Conservation (phyloP, 2,329 filamentous ascomycete genomes). For the Arthrobotrys megalospora region DNA sequence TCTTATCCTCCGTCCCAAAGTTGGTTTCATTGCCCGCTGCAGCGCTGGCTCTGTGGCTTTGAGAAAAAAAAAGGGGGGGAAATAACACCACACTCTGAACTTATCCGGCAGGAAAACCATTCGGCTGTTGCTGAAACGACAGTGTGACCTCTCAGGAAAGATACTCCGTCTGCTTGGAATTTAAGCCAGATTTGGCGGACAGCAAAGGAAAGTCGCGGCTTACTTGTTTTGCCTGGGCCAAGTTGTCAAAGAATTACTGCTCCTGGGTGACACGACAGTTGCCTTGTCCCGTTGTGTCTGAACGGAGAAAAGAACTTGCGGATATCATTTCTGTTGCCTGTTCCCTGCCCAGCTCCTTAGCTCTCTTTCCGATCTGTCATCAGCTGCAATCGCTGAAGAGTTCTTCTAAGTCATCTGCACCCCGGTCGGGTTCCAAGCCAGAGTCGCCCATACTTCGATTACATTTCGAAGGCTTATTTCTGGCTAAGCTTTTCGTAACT, state of each 20-base stretch:
- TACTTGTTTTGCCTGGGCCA: slow-evolving; percentile 30
- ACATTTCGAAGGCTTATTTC: slow-evolving; percentile 57
- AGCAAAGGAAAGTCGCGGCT: slow-evolving; percentile 15
- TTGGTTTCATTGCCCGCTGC: background rate
- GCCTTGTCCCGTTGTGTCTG: slow-evolving; percentile 21
- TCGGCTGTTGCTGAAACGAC: slow-evolving; percentile 32
- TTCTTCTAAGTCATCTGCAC: slow-evolving; percentile 22
- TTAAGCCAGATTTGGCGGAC: slow-evolving; percentile 18
- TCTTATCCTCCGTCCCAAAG: slow-evolving; percentile 7
- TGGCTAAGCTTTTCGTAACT: slow-evolving; percentile 56
- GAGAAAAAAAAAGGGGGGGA: slow-evolving; percentile 45
- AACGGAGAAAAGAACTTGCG: slow-evolving; percentile 29
- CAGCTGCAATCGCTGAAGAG: slow-evolving; percentile 31
- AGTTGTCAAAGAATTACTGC: slow-evolving; percentile 42
- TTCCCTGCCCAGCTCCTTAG: slow-evolving; percentile 50
- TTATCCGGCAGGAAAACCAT: slow-evolving; percentile 50
- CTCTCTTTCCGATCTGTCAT: slow-evolving; percentile 50
- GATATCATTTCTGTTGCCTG: slow-evolving; percentile 39
- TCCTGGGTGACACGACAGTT: slow-evolving; percentile 30
- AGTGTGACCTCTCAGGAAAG: slow-evolving; percentile 25
- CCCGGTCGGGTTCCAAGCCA: slow-evolving; percentile 50
- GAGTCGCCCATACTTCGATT: slow-evolving; percentile 29
- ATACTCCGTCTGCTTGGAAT: slow-evolving; percentile 19
- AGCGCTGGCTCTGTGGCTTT: slow-evolving; percentile 17
- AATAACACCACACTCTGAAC: slow-evolving; percentile 44